Base-by-base conservation (phyloP, 805 yeast genomes). In the Suhomyces kilbournensis region DNA sequence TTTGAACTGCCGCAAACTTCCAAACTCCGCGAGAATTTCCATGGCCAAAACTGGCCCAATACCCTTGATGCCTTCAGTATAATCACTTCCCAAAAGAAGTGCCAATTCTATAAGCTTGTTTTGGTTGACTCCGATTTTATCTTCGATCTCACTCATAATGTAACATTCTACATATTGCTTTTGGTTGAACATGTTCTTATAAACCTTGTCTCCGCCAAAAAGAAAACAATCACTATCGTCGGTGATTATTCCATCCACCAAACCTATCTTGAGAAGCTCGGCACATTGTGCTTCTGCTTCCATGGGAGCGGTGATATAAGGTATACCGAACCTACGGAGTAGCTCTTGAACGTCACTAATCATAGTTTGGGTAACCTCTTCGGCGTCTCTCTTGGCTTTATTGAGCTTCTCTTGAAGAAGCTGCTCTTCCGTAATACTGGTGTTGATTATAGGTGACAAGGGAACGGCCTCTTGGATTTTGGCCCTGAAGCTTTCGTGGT, bases 271-370 rank as follows among this genome's bases (percentile, higher is more conserved):
- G 39, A 83, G 68, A 6, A 94, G 70, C 57, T 86, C 89, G 0
- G 97, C 97, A 71, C 99, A 94, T 63, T 94, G 99, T 0, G 99
- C 98, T 71, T 94, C 99, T 1, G 99, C 99, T 69, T 94, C 99
- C 92, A 90, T 90, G 0, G 99, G 99, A 0, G 99, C 97, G 0
- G 96, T 89, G 8, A 94, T 80, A 59, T 83, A 94, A 0, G 99
- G 99, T 4, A 94, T 88, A 1, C 99, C 99, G 75, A 94, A 94
- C 50, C 93, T 70, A 26, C 87, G 80, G 7, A 94, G 73, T 42
- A 94, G 74, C 56, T 91, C 97, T 69, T 94, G 97, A 17, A 96
- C 94, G 64, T 94, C 98, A 38, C 77, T 76, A 22, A 93, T 80
- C 97, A 94, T 94, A 1, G 81, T 81, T 6, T 81, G 80, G 0